Base-by-base conservation (phyloP, 495 filamentous ascomycete species). In the Astrocystis sublimbata region DNA sequence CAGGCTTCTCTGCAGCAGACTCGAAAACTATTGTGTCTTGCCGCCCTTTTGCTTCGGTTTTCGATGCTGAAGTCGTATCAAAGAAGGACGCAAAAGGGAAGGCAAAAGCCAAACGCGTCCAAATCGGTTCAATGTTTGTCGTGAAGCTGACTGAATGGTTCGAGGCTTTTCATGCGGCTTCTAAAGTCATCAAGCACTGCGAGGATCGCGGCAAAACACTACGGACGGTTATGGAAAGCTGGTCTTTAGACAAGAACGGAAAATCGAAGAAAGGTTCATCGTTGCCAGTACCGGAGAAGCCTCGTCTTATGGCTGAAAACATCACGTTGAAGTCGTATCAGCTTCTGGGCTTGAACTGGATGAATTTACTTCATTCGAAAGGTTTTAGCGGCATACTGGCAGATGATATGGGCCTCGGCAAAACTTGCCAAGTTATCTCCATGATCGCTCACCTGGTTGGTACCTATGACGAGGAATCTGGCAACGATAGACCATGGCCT, bases 321-420 rank as follows among this genome's bases (percentile, higher is more conserved):
- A 77, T 92, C 51, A 73, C 80, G 15, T 82, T 98, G 73, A 97
- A 97, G 71, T 86, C 93, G 45, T 98, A 97, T 65, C 94, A 98
- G 71, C 72, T 98, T 42, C 91, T 96, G 26, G 94, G 94, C 21
- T 82, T 98, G 31, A 98, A 98, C 68, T 98, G 96, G 96, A 78
- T 98, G 49, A 82, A 84, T 46, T 74, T 97, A 23, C 79, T 98
- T 33, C 96, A 90, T 65, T 76, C 88, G 46, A 86, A 90, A 41
- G 80, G 86, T 23, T 77, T 93, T 58, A 92, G 89, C 58, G 89
- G 92, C 46, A 98, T 98, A 62, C 79, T 98, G 15, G 96, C 94
- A 0, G 94, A 98, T 71, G 94, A 98, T 65, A 98, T 98, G 94
- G 94, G 94, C 43, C 82, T 98, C 8, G 94, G 94, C 10, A 98